Evolutionary conservation across 208 protist genomes (phyloP).

Genomic region (Acanthamoeba triangularis): DNA sequence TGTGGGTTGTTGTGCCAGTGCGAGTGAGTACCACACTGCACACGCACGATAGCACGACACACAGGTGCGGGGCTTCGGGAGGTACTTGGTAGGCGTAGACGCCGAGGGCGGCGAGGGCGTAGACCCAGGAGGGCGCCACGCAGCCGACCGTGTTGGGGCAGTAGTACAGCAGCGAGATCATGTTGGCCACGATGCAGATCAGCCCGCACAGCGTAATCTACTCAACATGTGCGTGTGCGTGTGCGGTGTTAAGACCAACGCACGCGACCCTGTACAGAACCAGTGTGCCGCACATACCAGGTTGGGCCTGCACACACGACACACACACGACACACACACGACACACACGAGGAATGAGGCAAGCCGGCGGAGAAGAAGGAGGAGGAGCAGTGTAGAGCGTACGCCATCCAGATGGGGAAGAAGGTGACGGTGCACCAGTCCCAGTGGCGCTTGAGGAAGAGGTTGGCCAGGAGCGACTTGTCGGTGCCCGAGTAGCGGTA

Average conservation of each 20-base stretch:
- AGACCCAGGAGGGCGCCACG: slow-evolving; percentile 93
- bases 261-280: neutral
- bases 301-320: slow-evolving; percentile 40
- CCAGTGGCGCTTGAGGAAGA: slow-evolving; percentile 76
- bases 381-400: neutral
- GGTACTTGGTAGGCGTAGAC: slow-evolving; percentile 63
- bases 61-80: too few relatives aligned
- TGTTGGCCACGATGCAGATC: slow-evolving; percentile 89
- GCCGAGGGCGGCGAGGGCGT: slow-evolving; percentile 90
- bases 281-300: neutral
- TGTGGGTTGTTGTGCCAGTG: slow-evolving; percentile 79
- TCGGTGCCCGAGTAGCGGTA: slow-evolving; percentile 72
- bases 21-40: too few relatives aligned
- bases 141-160: slow-evolving; percentile 79
- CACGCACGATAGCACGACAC: too few relatives aligned
- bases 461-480: slow-evolving; percentile 75
- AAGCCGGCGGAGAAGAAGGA: neutral
- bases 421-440: slow-evolving; percentile 68
- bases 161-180: slow-evolving; percentile 90
- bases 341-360: neutral
- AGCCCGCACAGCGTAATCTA: slow-evolving; percentile 94
- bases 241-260: neutral
- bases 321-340: neutral
- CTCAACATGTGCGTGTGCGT: neutral
- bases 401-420: slow-evolving; percentile 76